Percentiles rank a stretch among this genome's conserved stretches.
Conservation (phyloP, 495 filamentous ascomycete species). For the Daldinia grandis region DNA sequence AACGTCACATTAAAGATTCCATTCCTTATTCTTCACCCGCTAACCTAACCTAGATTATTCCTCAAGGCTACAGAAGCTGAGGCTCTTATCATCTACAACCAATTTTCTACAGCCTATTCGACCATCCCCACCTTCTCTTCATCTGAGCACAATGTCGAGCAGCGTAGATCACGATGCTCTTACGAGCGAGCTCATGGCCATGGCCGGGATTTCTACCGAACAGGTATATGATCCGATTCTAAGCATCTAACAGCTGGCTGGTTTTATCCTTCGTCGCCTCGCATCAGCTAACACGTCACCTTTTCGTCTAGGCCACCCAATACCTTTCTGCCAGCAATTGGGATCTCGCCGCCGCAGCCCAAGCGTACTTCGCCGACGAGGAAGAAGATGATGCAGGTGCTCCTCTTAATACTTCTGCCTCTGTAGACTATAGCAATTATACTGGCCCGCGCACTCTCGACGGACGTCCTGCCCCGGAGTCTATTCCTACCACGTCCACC, state of each 20-base stretch:
- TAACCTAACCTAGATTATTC: not conserved
- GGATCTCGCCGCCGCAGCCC: slow-evolving; percentile 72
- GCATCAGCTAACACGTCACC: not conserved
- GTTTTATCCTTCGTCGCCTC: not conserved
- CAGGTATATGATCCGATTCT: slow-evolving; percentile 60
- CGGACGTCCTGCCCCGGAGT: slow-evolving; percentile 60
- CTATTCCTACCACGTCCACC: slow-evolving; percentile 49
- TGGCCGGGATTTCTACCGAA: slow-evolving; percentile 71
- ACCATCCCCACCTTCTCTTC: not conserved
- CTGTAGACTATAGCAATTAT: slow-evolving; percentile 43
- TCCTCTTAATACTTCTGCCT: not conserved
- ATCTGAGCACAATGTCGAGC: slow-evolving; percentile 53
- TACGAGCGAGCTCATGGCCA: slow-evolving; percentile 74
- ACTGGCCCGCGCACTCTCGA: slow-evolving; percentile 65
- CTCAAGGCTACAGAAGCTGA: not conserved
- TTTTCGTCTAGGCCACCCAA: slow-evolving; percentile 66
- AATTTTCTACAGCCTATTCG: not conserved
- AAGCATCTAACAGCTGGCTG: not conserved
- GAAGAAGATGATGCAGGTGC: slow-evolving; percentile 65
- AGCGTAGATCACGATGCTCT: slow-evolving; percentile 68
- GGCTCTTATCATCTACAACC: not conserved
- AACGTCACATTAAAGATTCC: slow-evolving; percentile 7
- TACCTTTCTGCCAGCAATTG: slow-evolving; percentile 74
- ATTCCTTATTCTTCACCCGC: not conserved
- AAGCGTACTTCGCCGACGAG: slow-evolving; percentile 73